phyloP scores from a whole-genome alignment of 1,284 basidiomycete species.

The Mycosarcoma maydis region DNA sequence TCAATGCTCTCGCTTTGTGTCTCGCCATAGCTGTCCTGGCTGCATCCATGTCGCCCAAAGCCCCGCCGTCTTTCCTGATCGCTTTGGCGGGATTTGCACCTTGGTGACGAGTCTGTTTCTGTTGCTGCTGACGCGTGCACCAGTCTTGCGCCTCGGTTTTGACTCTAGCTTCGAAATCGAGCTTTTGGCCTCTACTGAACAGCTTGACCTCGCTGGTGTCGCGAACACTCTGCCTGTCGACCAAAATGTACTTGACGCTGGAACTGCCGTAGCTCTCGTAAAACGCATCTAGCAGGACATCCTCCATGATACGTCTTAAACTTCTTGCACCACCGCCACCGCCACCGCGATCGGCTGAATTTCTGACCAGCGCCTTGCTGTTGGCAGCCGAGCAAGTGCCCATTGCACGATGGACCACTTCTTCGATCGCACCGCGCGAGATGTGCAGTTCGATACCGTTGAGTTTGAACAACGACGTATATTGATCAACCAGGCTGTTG shows the following conservation, averaged over 20 bases:
- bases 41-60: background rate
- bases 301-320: constrained; percentile 84
- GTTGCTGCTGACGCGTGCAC: background rate
- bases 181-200: constrained; percentile 35
- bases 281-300: constrained; percentile 58
- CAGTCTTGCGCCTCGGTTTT: constrained; percentile 8
- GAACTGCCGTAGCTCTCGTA: constrained; percentile 27
- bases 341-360: background rate
- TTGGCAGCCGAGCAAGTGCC: constrained; percentile 1
- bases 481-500: constrained; percentile 89
- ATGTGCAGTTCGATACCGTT: constrained; percentile 54
- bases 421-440: constrained; percentile 7
- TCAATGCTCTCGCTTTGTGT: constrained; percentile 10
- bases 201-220: constrained; percentile 13
- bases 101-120: too few species aligned
- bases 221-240: constrained; percentile 12
- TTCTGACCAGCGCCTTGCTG: background rate
- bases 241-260: constrained; percentile 27
- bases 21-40: background rate
- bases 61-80: background rate
- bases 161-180: constrained; percentile 15
- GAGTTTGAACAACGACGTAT: constrained; percentile 77
- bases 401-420: constrained; percentile 67
- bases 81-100: too few species aligned
- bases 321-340: constrained; percentile 78